Evolutionary conservation across 1,139 yeast species (phyloP).

Genomic region (Nakaseomyces nivariensis): DNA sequence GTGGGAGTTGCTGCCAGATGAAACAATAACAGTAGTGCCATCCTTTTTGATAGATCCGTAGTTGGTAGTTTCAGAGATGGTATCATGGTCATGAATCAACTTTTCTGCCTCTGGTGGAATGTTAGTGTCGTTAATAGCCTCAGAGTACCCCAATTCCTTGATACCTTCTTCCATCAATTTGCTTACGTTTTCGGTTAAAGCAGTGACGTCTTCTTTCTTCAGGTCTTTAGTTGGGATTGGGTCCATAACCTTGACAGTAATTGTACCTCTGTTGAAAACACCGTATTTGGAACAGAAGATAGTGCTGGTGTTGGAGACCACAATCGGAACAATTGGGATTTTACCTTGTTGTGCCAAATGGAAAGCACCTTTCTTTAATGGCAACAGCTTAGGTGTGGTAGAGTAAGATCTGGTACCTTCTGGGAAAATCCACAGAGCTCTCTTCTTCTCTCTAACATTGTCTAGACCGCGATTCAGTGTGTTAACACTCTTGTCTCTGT

Average conservation of each 20-base stretch:
- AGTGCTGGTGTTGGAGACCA: slow-evolving; percentile 74
- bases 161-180: slow-evolving; percentile 35
- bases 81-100: slow-evolving; percentile 6
- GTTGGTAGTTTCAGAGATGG: not conserved
- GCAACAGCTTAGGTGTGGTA: slow-evolving; percentile 56
- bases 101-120: slow-evolving; percentile 23
- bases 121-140: slow-evolving; percentile 23
- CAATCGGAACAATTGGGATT: slow-evolving; percentile 81
- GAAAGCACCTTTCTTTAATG: slow-evolving; percentile 96
- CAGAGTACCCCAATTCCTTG: slow-evolving; percentile 36
- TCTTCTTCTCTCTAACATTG: slow-evolving; percentile 46
- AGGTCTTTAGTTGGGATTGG: slow-evolving; percentile 53
- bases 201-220: slow-evolving; percentile 51
- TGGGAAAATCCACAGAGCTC: slow-evolving; percentile 81
- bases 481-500: slow-evolving; percentile 61
- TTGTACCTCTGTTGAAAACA: slow-evolving; percentile 57
- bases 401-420: slow-evolving; percentile 91
- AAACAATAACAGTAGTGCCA: slow-evolving; percentile 6
- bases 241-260: slow-evolving; percentile 55
- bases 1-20: slow-evolving; percentile 1
- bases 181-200: slow-evolving; percentile 36
- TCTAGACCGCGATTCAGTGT: slow-evolving; percentile 63
- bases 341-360: slow-evolving; percentile 90
- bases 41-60: slow-evolving; percentile 5
- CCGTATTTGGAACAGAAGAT: slow-evolving; percentile 50